These are phyloP conservation scores for Trichomonascus vanleenenianus DNA, from an alignment of 805 yeast species.

Conservation along the genomic window DNA sequence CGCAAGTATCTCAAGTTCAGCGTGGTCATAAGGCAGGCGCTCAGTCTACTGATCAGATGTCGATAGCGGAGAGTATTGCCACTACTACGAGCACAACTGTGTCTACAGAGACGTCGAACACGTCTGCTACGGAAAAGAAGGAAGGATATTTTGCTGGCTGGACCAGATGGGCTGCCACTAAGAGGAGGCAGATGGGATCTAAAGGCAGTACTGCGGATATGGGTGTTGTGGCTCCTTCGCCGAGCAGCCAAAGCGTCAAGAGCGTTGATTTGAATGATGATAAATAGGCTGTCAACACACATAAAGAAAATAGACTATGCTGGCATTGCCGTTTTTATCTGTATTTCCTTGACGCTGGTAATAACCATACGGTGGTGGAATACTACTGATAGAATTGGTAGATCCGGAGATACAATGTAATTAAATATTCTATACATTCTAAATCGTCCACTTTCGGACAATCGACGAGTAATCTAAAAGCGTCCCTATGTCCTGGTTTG, in stretches of 20 bases:
- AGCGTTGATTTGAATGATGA: slow-evolving; percentile 1
- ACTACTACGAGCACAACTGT: neutral
- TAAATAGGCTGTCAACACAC: neutral
- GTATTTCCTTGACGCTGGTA: no score
- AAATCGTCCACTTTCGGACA: slow-evolving; percentile 10
- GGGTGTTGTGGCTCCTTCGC: neutral
- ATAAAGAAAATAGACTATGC: neutral
- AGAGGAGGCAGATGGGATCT: slow-evolving; percentile 7
- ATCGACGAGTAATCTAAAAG: slow-evolving; percentile 25
- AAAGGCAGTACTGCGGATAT: neutral
- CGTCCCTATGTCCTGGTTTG: slow-evolving; percentile 43
- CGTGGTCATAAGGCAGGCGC: neutral
- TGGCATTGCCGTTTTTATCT: no score
- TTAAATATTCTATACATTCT: neutral
- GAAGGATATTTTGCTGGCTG: slow-evolving; percentile 14
- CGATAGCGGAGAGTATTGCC: slow-evolving; percentile 1
- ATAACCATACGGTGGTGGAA: no score
- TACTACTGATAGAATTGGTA: no score
- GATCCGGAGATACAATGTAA: no score
- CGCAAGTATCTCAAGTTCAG: neutral
- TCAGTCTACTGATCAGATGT: neutral
- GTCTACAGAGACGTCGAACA: neutral
- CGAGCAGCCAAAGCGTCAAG: neutral
- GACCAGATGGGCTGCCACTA: slow-evolving; percentile 14
- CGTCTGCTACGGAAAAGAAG: neutral